These are phyloP conservation scores for Cutaneotrichosporon mucoides DNA, from an alignment of 1,284 basidiomycete species.

Conservation along the genomic window DNA sequence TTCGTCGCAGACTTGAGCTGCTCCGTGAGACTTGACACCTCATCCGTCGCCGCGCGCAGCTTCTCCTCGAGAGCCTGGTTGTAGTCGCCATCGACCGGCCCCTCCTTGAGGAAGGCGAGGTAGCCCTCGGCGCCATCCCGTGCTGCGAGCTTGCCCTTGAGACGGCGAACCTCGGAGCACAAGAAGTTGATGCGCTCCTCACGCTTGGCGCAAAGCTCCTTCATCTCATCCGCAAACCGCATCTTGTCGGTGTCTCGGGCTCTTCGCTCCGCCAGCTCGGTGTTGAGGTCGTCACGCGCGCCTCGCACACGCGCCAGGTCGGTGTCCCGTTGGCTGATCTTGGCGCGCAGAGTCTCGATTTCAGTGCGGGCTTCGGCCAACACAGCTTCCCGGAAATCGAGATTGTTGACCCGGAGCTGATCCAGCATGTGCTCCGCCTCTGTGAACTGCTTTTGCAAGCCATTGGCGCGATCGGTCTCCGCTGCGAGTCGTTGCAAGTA, in stretches of 20 bases:
- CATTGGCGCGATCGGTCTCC: constrained; percentile 31
- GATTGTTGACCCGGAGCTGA: constrained; percentile 32
- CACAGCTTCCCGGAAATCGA: constrained; percentile 39
- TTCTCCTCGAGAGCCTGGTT: constrained; percentile 61
- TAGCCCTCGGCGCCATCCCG: constrained; percentile 66
- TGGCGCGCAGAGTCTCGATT: constrained; percentile 35
- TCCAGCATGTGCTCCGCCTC: constrained; percentile 36
- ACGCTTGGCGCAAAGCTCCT: constrained; percentile 65
- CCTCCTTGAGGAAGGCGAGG: constrained; percentile 65
- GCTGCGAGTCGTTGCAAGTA: constrained; percentile 39
- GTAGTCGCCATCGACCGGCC: constrained; percentile 59
- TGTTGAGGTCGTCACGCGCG: constrained; percentile 68
- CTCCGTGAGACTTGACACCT: constrained; percentile 26
- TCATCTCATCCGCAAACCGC: constrained; percentile 66
- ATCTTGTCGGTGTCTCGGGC: constrained; percentile 61
- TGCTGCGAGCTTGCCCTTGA: constrained; percentile 74
- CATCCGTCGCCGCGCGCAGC: constrained; percentile 50
- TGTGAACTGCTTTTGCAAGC: constrained; percentile 31
- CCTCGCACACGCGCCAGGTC: constrained; percentile 75
- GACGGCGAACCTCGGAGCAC: constrained; percentile 67
- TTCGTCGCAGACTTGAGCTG: constrained; percentile 15
- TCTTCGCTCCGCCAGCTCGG: constrained; percentile 69
- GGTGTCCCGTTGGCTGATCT: constrained; percentile 59
- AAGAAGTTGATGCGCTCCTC: constrained; percentile 73
- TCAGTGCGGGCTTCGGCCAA: constrained; percentile 35